Base-by-base conservation (phyloP, 768 basidiomycete genomes). In the Candolleomyces aberdarensis region DNA sequence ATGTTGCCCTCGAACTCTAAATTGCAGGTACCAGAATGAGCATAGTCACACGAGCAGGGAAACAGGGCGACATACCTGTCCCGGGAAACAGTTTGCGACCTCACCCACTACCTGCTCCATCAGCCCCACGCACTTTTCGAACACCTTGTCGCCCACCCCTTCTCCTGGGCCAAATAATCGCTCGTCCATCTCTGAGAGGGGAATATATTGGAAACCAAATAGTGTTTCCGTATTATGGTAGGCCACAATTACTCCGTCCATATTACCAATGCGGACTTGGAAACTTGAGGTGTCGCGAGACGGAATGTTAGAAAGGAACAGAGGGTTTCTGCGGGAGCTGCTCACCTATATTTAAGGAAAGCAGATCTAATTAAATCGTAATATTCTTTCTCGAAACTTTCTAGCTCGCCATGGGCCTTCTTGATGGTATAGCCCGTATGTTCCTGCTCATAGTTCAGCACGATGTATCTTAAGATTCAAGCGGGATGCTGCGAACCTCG, bases 221-320 rank as follows among this genome's bases (percentile, higher is more conserved):
- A 97, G 83, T 17, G 83, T 82, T 7, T 85, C 84, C 0, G 92
- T 96, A 63, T 96, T 97, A 69, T 94, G 92, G 68, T 91, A 93
- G 20, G 92, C 87, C 43, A 94, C 85, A 61, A 94, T 80, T 8
- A 98, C 89, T 15, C 96, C 96, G 68, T 97, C 95, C 96, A 98
- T 98, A 69, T 89, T 86, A 9, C 96, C 96, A 62, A 99, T 98
- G 5, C 96, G 88, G 2, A 85, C 96, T 80, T 99, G 96, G 77
- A 98, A 89, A 64, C 92, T 94, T 62, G 31, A 56, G 22, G 48
- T 5, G 59, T 52, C 5, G 26, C 22, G 46, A 44, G 15, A 20
- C 43, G 31, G 7, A 14, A 9, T 7, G 0, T 39, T 29, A 22
- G 39, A 44, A 5, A 49, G 32, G 6, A 56, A 31, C 2, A n/a